Evolutionary conservation across 768 basidiomycete species (phyloP), one percentile per base, ranked within the genome.

Genomic region (Boletus pseudo-olivaceus): DNA sequence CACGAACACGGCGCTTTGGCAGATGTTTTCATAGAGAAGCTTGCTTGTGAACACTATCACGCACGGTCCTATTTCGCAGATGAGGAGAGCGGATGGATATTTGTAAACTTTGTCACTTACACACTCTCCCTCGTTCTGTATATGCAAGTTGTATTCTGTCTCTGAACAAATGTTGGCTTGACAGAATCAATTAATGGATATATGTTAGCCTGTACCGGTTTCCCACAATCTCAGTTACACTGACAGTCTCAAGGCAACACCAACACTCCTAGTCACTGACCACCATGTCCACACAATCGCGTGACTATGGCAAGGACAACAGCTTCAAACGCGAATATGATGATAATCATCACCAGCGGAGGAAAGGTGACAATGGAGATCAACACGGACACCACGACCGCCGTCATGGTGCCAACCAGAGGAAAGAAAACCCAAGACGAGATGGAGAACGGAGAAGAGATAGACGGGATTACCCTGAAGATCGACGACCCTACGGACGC

Each of bases 371-470:
- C 8, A 20, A 42, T 27, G 29, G 35, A 34, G 51, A 58, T 51
- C 57, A 55, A 17, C 41, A 35, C 11, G 32, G 44, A 48, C 51
- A 54, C 40, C 43, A 55, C 6, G 60, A 62, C 58, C 54, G 55
- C 42, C 65, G 59, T 48, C 54, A 34, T 47, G 53, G 45, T 11
- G 23, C 59, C 47, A 47, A 54, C n/a, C 53, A 61, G 23, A 51
- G 55, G 32, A 56, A 53, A 11, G 58, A 62, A 39, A 53, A 50
- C 19, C 37, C 62, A 26, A 56, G 57, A 48, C 57, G 65, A 49
- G 62, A 69, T 47, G 61, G 56, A 17, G 69, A 60, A 51, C 51
- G 51, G 26, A 60, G 63, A 54, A 56, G 57, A 45, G 60, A 60
- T 39, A 50, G 54, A 49, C 48, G 57, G 23, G 57, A 65, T 35